phyloP scores from a whole-genome alignment of 2,329 filamentous ascomycete genomes.

The Endoconidiophora polonica region DNA sequence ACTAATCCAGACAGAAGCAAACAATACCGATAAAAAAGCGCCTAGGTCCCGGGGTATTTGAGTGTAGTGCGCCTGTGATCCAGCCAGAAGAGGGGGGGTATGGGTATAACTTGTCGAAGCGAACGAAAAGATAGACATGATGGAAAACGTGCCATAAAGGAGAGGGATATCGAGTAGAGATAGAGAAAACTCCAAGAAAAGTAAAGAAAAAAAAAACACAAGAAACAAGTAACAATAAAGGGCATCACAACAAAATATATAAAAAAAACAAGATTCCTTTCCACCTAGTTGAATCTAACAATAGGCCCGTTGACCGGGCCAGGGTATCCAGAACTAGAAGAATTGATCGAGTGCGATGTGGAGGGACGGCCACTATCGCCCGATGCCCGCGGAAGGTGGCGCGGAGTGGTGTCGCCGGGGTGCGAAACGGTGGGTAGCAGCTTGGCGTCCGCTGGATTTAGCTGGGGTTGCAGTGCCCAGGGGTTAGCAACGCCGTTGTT shows the following conservation, averaged over 20 bases:
- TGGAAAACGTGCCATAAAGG: slow-evolving; percentile 4
- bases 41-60: slow-evolving; percentile 12
- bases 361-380: slow-evolving; percentile 84
- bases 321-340: slow-evolving; percentile 58
- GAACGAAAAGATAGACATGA: slow-evolving; percentile 11
- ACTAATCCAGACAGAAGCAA: not conserved
- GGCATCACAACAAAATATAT: slow-evolving; percentile 32
- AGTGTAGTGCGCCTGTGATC: slow-evolving; percentile 12
- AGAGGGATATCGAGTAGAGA: slow-evolving; percentile 4
- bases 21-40: slow-evolving; percentile 3
- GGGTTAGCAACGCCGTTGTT: slow-evolving; percentile 37
- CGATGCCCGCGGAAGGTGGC: slow-evolving; percentile 68
- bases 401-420: slow-evolving; percentile 67
- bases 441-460: slow-evolving; percentile 49
- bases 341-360: slow-evolving; percentile 87
- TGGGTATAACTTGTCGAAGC: slow-evolving; percentile 13
- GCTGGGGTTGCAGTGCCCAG: slow-evolving; percentile 45
- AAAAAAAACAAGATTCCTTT: slow-evolving; percentile 22
- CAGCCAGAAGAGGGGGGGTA: slow-evolving; percentile 11
- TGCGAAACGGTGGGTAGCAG: slow-evolving; percentile 44
- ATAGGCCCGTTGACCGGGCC: slow-evolving; percentile 63
- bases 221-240: slow-evolving; percentile 21
- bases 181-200: slow-evolving; percentile 17
- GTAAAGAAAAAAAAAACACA: slow-evolving; percentile 18
- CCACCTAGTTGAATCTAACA: slow-evolving; percentile 44